Evolutionary conservation across 192 early-diverging fungal species (phyloP).

Genomic region (Chytriomyces sp.): DNA sequence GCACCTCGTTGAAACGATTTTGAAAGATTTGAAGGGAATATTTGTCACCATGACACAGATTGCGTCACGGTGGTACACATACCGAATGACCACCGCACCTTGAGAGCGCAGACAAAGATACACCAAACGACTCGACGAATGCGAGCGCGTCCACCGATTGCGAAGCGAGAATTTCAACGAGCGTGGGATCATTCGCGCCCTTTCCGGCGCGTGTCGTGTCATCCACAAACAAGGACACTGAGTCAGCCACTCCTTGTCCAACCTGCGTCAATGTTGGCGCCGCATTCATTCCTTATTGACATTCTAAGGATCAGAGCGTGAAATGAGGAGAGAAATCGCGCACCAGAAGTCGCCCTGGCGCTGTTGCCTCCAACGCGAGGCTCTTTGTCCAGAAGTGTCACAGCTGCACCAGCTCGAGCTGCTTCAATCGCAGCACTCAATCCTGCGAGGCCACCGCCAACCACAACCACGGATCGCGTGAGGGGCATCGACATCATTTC

Average conservation of each 20-base stretch:
- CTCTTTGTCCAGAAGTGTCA: constrained; percentile 73
- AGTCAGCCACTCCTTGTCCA: constrained; percentile 1
- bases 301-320: too few relatives aligned
- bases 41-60: too few relatives aligned
- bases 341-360: constrained; percentile 86
- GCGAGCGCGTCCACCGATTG: constrained; percentile 6
- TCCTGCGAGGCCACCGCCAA: constrained; percentile 79
- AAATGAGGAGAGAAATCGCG: constrained; percentile 20
- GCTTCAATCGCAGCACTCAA: constrained; percentile 67
- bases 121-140: constrained; percentile 14
- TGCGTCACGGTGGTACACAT: too few relatives aligned
- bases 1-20: constrained; percentile 40
- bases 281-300: constrained; percentile 28
- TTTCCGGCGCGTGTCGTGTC: constrained; percentile 71
- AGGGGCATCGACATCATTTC: neutral
- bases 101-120: constrained; percentile 70
- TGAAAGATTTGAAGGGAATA: too few relatives aligned
- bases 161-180: constrained; percentile 8
- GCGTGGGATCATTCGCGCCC: neutral
- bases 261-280: neutral
- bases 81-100: constrained; percentile 80
- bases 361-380: constrained; percentile 76
- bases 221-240: neutral
- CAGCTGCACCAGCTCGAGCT: constrained; percentile 43
- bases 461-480: constrained; percentile 53